phyloP scores from a whole-genome alignment of 2,329 filamentous ascomycete species.

The Ascochyta koolunga region DNA sequence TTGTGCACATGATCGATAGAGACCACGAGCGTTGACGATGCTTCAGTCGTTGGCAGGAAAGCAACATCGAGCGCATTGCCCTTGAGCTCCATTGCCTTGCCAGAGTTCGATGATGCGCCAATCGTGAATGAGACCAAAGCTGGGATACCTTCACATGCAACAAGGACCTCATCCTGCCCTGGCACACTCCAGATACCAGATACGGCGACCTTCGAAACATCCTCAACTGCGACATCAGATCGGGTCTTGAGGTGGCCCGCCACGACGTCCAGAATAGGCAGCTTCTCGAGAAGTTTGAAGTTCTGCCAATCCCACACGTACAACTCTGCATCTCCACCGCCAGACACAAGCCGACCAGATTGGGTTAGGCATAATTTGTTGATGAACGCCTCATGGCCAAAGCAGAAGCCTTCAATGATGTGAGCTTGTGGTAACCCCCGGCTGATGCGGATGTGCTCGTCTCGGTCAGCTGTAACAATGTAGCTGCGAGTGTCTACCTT shows the following conservation, averaged over 20 bases:
- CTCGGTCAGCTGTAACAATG: conserved; percentile 71
- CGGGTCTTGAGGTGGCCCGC: conserved; percentile 27
- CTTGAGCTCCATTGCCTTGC: conserved; percentile 55
- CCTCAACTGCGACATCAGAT: conserved; percentile 16
- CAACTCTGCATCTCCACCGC: conserved; percentile 81
- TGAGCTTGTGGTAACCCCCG: conserved; percentile 81
- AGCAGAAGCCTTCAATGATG: conserved; percentile 86
- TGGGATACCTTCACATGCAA: conserved; percentile 56
- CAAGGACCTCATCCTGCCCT: conserved; percentile 41
- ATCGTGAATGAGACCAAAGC: conserved; percentile 69
- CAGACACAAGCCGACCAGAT: conserved; percentile 75
- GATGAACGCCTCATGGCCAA: conserved; percentile 87
- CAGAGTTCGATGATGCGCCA: conserved; percentile 52
- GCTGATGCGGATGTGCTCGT: conserved; percentile 88
- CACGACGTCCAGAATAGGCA: conserved; percentile 49
- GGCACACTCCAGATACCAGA: conserved; percentile 58
- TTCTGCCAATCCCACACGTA: conserved; percentile 82
- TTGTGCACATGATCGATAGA: conserved; percentile 62
- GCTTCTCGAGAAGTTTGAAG: conserved; percentile 60
- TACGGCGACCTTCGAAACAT: conserved; percentile 52
- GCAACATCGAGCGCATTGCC: conserved; percentile 71
- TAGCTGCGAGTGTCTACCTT: conserved; percentile 60
- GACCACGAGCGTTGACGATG: conserved; percentile 46
- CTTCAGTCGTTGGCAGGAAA: conserved; percentile 25
- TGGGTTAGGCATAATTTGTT: conserved; percentile 73